phyloP scores from a whole-genome alignment of 352 stramenopile genomes.

The Pythium oligandrum region DNA sequence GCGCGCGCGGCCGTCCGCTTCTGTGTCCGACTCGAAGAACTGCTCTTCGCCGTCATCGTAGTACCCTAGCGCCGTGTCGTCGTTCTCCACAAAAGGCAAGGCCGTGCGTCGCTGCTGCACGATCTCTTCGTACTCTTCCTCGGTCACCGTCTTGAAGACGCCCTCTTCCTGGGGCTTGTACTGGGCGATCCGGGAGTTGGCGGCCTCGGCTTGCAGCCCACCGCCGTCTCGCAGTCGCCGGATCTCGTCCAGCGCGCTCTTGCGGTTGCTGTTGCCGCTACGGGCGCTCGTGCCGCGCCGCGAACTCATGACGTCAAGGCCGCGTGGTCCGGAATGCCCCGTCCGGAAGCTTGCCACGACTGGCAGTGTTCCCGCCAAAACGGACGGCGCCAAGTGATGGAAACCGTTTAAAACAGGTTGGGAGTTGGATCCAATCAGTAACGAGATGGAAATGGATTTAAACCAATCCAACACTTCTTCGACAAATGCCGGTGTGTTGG shows the following conservation, averaged over 20 bases:
- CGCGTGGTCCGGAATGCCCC: neutral
- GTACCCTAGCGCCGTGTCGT: conserved; percentile 82
- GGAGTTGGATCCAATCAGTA: too few species aligned
- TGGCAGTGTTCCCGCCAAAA: too few species aligned
- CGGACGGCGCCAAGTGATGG: too few species aligned
- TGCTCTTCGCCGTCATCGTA: conserved; percentile 87
- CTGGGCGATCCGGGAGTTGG: conserved; percentile 48
- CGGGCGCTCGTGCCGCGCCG: conserved; percentile 22
- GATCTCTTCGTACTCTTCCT: conserved; percentile 82
- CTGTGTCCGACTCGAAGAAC: conserved; percentile 83
- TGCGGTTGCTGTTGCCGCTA: conserved; percentile 17
- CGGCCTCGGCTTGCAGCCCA: neutral
- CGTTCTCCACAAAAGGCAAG: conserved; percentile 82
- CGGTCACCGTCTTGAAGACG: conserved; percentile 83
- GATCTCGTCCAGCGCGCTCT: conserved; percentile 70
- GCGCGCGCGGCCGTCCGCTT: conserved; percentile 15
- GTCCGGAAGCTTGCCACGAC: too few species aligned
- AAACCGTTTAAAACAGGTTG: too few species aligned
- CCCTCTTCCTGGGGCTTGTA: conserved; percentile 76
- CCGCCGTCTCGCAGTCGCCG: conserved; percentile 57
- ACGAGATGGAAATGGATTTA: too few species aligned
- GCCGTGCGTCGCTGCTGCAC: conserved; percentile 73
- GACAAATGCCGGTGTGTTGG: too few species aligned
- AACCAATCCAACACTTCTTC: too few species aligned
- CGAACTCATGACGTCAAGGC: conserved; percentile 43